These are phyloP conservation scores for Pilaira anomala DNA, from an alignment of 192 early-diverging fungal genomes.

Conservation along the genomic window DNA sequence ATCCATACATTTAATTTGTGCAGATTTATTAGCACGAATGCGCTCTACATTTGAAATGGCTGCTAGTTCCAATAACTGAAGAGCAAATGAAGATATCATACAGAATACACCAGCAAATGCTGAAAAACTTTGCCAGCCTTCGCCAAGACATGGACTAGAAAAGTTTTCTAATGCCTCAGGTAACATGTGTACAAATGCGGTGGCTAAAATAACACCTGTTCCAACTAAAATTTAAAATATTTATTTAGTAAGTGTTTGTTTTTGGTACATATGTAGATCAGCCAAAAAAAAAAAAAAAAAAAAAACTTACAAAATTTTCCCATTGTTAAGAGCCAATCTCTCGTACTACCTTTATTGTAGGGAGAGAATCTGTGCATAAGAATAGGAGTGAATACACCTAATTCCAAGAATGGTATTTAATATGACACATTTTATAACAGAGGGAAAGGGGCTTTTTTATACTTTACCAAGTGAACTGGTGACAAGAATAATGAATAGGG, in stretches of 20 bases:
- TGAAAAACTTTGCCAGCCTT: constrained; percentile 25
- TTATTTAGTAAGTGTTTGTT: not conserved
- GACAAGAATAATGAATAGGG: constrained; percentile 32
- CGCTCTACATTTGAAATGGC: constrained; percentile 22
- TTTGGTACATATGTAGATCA: not conserved
- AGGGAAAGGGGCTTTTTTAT: not conserved
- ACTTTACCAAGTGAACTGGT: constrained; percentile 27
- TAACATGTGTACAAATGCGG: constrained; percentile 74
- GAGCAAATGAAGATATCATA: constrained; percentile 31
- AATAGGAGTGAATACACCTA: constrained; percentile 35
- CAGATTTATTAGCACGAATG: not conserved
- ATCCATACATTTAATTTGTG: not conserved
- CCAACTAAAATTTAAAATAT: constrained; percentile 30
- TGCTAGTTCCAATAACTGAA: constrained; percentile 35
- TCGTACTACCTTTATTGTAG: constrained; percentile 21
- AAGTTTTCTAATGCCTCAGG: constrained; percentile 44
- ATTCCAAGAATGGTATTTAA: not conserved
- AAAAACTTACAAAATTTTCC: constrained; percentile 35
- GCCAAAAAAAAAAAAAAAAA: not conserved
- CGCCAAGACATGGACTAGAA: constrained; percentile 33
- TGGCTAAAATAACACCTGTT: constrained; percentile 70
- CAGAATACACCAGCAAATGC: constrained; percentile 34
- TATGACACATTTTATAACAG: no score
- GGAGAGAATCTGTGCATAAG: constrained; percentile 21
- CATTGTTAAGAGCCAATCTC: constrained; percentile 24